Base-by-base conservation (phyloP, 208 protist species). In the Acanthamoeba healyi region DNA sequence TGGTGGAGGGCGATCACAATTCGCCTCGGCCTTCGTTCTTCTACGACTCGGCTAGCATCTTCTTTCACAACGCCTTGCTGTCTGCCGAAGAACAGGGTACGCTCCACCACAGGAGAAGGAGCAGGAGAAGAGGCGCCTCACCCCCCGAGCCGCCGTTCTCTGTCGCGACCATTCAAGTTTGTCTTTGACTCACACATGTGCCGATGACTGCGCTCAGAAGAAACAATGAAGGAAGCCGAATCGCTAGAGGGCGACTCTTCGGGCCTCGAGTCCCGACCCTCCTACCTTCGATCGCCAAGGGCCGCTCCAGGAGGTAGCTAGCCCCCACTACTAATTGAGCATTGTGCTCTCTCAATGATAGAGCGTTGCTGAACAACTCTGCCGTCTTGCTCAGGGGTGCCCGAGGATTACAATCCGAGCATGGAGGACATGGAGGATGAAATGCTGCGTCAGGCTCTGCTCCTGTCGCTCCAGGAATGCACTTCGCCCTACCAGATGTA, bases 1-100 rank as follows among this genome's bases (percentile, higher is more conserved):
- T 98, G 17, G 96, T 98, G 12, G 95, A 97, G 0, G 98, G 98
- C 51, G 98, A 98, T 56, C 98, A 99, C 97, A 99, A 99, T 90
- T 97, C 97, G 92, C 96, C 98, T 56, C 97, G 98, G n/a, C 96
- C 96, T 34, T 94, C 96, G 22, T 95, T 97, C 26, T 97, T 98
- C 36, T 95, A 97, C n/a, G 94, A 98, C 32, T 94, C 96, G 17
- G 98, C 98, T 61, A 95, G 58, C 26, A 95, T 96, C 58, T 99
- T 99, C 93, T 97, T 99, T 67, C 32, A 56, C 63, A 96, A 96
- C 58, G 88, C 67, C 44, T 56, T 96, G 17, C 56, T 91, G 3
- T 72, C 84, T 15, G 54, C 49, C n/a, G 84, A 91, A 26, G 84
- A 91, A 70, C 84, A 91, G 46, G 56, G 84, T 91, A 24, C n/a